Base-by-base conservation (phyloP, 768 basidiomycete genomes). In the Amylocystis lapponica region DNA sequence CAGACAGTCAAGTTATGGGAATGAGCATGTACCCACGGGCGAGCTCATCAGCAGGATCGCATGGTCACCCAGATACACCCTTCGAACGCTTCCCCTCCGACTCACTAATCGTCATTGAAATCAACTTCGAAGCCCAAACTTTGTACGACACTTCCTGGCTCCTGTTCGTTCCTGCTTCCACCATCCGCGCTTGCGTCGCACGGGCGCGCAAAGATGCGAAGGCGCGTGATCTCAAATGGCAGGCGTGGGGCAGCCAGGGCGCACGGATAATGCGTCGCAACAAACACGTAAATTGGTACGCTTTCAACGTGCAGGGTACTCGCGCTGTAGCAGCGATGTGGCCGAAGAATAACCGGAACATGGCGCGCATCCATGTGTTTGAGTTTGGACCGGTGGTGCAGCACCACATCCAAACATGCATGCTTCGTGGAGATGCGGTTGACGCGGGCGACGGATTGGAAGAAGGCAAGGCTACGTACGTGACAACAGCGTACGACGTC, bases 271-370 rank as follows among this genome's bases (percentile, higher is more conserved):
- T 74, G 27, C 45, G 44, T n/a, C n/a, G n/a, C n/a, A n/a, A n/a
- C n/a, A n/a, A n/a, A n/a, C n/a, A n/a, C n/a, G n/a, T n/a, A n/a
- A n/a, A n/a, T n/a, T n/a, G n/a, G n/a, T n/a, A n/a, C n/a, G n/a
- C n/a, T n/a, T n/a, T n/a, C n/a, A n/a, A n/a, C 26, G 58, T 59
- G 7, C 56, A 60, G 16, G 8, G 41, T 20, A 30, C 42, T 47
- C 45, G 57, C 59, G 26, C 67, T 60, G 48, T 56, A 19, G 56
- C 66, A n/a, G 81, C 78, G 78, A 75, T 77, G 8, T 81, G 79
- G 60, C 33, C 41, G 21, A 34, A 42, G 55, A 49, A 27, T 30
- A 2, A 34, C 43, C 32, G n/a, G n/a, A 27, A 14, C 27, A 39
- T 52, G 35, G 55, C 50, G 41, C 52, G 37, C 29, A 48, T 71